Base-by-base conservation (phyloP, 2,329 filamentous ascomycete species). In the Aspergillus brasiliensis region DNA sequence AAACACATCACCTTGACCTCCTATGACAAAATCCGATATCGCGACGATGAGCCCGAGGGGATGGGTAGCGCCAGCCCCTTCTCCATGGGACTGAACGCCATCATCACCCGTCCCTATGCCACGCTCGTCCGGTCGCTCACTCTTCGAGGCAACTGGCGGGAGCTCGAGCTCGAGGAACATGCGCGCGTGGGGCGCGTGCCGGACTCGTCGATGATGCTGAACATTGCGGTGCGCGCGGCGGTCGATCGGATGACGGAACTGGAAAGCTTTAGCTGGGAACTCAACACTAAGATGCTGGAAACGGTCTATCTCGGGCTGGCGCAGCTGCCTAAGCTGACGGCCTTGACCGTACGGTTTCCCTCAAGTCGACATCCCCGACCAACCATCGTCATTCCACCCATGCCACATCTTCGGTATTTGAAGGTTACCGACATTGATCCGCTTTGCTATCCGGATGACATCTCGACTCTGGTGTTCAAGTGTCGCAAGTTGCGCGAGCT, bases 171-270 rank as follows among this genome's bases (percentile, higher is more conserved):
- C 21, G 82, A 86, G 55, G 84, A 87, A 62, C 83, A 85, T 71
- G 81, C 82, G 58, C 82, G 81, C 54, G 76, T 78, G 48, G 85
- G 86, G 0, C 77, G 85, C 38, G 82, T 88, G 56, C 84, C 86
- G n/a, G 86, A 88, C 73, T 85, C 83, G 47, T 83, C 81, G 38
- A 87, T 88, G 84, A 81, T 88, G 78, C 74, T 88, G 67, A 87
- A 86, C 69, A 84, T 86, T 52, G 79, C 83, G 2, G 77, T 86
- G 53, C 81, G 86, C 59, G 84, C 84, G 2, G 84, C 83, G 1
- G 75, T 87, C 34, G 85, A 88, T 71, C 82, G 79, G 70, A 88
- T 86, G 84, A 75, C 74, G 15, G 81, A 80, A 51, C 73, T 88
- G 62, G 73, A 81, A 60, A 77, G 76, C 11, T 87, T 88, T 67